Evolutionary conservation across 345 rosid species (phyloP), one percentile per base, ranked within the genome.

Genomic region (Microcos paniculata): DNA sequence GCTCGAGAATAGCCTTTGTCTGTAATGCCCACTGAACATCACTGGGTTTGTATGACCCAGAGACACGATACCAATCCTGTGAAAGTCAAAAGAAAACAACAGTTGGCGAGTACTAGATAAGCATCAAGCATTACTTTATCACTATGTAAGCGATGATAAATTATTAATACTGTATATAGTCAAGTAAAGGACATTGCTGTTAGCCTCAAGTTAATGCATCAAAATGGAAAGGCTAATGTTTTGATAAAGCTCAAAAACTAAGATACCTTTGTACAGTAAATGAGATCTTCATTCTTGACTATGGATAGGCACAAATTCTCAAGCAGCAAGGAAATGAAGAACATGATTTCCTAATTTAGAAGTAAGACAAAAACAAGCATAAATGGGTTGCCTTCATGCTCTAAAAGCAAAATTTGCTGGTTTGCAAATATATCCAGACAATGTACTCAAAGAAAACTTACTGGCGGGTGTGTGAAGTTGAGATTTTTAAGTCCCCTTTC

Each of bases 11-110:
- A 79, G 86, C 80, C 78, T 83, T 85, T 65, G 88, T 64, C 69
- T 83, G 84, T 53, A 83, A 73, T 63, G 85, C 83, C 88, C 86
- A 85, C 56, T 74, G 84, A 61, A 28, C 75, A 77, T 83, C 83
- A 73, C 67, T 78, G 70, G 79, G 61, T 59, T 70, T 81, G 72
- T 76, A 76, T 59, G 79, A 72, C 73, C 63, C 83, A 66, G 75
- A 59, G 38, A 76, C 76, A 2, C 61, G 55, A 52, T 76, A 76
- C 82, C 85, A 85, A 42, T 80, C 85, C 88, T 82, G 70, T 55
- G 30, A 64, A 43, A 73, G 71, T 23, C 42, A 62, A 72, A 40
- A 10, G 10, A 77, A 78, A 30, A 58, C 71, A 61, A 45, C 26
- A 77, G 16, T 52, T n/a, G 19, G 14, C 43, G 38, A 59, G 2